Percentiles rank a stretch among this genome's conserved stretches.
Conservation (phyloP, 1,139 yeast genomes). For the Debaryomyces sp. region DNA sequence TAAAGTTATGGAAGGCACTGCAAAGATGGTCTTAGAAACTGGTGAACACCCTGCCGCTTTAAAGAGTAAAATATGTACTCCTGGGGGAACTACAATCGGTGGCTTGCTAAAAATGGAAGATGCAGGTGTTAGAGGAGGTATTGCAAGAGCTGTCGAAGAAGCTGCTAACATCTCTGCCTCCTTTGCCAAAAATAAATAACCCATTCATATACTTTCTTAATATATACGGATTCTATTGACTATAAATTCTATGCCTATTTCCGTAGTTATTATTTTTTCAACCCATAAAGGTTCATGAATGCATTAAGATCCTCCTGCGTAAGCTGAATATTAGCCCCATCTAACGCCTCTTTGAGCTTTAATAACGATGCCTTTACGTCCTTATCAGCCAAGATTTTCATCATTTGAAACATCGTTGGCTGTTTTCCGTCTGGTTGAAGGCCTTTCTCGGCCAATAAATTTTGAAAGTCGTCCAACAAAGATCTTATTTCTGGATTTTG, state of each 20-base stretch:
- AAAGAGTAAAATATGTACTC: constrained; percentile 90
- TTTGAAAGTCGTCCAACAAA: constrained; percentile 34
- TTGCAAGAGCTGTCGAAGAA: constrained; percentile 87
- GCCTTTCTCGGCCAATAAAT: constrained; percentile 36
- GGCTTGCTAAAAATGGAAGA: constrained; percentile 94
- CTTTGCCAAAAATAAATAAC: constrained; percentile 63
- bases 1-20: constrained; percentile 95
- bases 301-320: constrained; percentile 38
- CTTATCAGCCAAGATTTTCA: constrained; percentile 40
- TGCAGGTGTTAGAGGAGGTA: constrained; percentile 82
- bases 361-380: constrained; percentile 35
- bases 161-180: constrained; percentile 84
- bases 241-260: constrained; percentile 1
- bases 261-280: constrained; percentile 16
- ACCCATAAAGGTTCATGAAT: constrained; percentile 26
- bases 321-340: constrained; percentile 34
- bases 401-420: constrained; percentile 41
- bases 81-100: constrained; percentile 98
- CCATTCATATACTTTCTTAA: neutral
- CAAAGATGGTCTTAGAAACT: constrained; percentile 82
- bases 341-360: constrained; percentile 36
- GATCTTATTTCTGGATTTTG: constrained; percentile 31
- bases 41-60: constrained; percentile 91
- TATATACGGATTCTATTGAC: constrained; percentile 4
- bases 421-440: constrained; percentile 31